Evolutionary conservation across 2,329 filamentous ascomycete genomes (phyloP).

Genomic region (Fonsecaea erecta): DNA sequence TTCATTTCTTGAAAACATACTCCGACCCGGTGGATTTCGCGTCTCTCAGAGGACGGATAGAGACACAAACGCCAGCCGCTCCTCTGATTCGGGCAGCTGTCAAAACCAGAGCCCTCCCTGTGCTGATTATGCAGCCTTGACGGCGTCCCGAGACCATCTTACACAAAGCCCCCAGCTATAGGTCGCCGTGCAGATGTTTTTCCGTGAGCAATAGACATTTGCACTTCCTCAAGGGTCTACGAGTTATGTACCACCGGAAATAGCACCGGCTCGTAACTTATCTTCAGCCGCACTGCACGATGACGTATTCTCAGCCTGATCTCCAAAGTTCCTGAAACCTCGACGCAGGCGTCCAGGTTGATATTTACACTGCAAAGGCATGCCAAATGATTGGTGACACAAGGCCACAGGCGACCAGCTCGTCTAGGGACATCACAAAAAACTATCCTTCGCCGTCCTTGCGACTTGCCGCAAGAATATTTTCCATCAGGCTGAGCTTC

Average conservation of each 20-base stretch:
- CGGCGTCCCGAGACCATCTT: background rate
- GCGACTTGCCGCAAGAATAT: background rate
- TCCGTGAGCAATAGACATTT: background rate
- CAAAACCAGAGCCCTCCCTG: background rate
- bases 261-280: background rate
- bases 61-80: background rate
- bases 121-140: background rate
- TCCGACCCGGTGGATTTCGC: no score
- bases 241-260: background rate
- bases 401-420: background rate
- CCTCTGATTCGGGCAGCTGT: background rate
- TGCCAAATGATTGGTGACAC: background rate
- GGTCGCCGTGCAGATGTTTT: background rate
- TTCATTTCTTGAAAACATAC: no score
- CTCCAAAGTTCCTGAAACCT: conserved; percentile 5
- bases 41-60: no score
- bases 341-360: background rate
- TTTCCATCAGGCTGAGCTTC: conserved; percentile 5
- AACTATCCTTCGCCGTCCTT: background rate
- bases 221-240: background rate
- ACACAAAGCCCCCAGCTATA: background rate
- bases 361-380: background rate
- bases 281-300: conserved; percentile 4
- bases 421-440: background rate
- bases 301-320: conserved; percentile 15